Base-by-base conservation (phyloP, 805 yeast species). In the Yamadazyma tumulicola region DNA sequence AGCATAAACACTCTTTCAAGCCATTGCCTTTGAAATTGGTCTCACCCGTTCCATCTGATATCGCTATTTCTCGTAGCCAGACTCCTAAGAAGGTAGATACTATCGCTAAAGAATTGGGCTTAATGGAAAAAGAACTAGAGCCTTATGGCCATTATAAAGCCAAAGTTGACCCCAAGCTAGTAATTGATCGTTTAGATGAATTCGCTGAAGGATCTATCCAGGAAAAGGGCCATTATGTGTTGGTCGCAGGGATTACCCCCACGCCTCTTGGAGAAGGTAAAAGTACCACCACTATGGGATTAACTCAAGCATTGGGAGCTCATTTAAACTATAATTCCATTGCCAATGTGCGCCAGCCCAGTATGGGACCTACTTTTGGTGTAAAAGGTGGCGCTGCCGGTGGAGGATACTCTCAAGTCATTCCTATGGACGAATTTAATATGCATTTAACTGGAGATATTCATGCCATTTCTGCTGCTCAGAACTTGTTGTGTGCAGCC, bases 301-400 rank as follows among this genome's bases (percentile, higher is more conserved):
- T 91, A 42, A 95, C 93, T n/a, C 97, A 91, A 64, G 95, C 98
- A 11, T 68, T 91, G 39, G 95, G 96, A 41, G 96, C 96, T 17
- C 94, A 87, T 52, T 72, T 91, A 51, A 75, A 79, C 34, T 79
- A 77, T 59, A 81, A 82, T 39, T 80, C 95, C 24, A 79, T 89
- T 59, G 98, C 97, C 35, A 88, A 86, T 52, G 96, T 91, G 33
- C 84, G 98, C 61, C 98, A 91, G 61, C 97, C 97, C 19, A 84
- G 95, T 7, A 87, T 91, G 96, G 97, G 97, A 25, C 98, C 98
- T 33, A 91, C 97, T 13, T 91, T 91, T 52, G 98, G 98, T 60
- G 88, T 91, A 51, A 91, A 91, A 67, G 98, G 98, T 54, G 97
- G 97, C 61, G 98, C 98, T 38, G 97, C 97, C 13, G 98, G 98